phyloP scores from a whole-genome alignment of 2,329 filamentous ascomycete species.

The Dactylellina drechsleri region DNA sequence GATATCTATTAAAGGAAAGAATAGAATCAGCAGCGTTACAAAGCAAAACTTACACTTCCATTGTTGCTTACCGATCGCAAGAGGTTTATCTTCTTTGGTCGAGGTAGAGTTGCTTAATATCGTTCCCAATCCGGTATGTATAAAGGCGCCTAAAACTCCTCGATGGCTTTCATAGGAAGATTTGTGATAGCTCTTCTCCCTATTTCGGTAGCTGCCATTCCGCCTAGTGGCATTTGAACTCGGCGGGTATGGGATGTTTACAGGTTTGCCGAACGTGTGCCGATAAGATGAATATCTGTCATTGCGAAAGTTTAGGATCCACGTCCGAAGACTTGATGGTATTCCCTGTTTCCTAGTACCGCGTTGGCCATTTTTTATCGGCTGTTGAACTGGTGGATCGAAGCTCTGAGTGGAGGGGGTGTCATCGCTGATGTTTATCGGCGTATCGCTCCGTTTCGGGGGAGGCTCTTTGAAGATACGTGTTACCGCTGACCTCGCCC shows the following conservation, averaged over 20 bases:
- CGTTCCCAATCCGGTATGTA: constrained; percentile 29
- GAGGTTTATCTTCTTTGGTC: constrained; percentile 10
- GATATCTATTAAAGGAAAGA: constrained; percentile 63
- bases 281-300: background rate
- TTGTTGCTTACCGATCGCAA: constrained; percentile 32
- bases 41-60: background rate
- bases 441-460: constrained; percentile 50
- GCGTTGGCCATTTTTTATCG: background rate
- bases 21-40: background rate
- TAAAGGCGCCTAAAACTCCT: constrained; percentile 25
- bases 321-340: constrained; percentile 15
- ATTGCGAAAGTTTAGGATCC: constrained; percentile 30
- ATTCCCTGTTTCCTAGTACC: background rate
- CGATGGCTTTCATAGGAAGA: constrained; percentile 2
- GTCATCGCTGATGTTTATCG: constrained; percentile 37
- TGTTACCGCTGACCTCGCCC: constrained; percentile 36
- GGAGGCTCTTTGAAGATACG: constrained; percentile 43
- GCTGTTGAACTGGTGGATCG: background rate
- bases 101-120: constrained; percentile 25
- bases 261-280: constrained; percentile 16
- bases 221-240: background rate
- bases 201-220: constrained; percentile 16
- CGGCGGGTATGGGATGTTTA: constrained; percentile 14
- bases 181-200: constrained; percentile 16
- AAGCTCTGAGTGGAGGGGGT: background rate